These are phyloP conservation scores for Halophytophthora polymorphica DNA, from an alignment of 352 stramenopile genomes.

Conservation along the genomic window DNA sequence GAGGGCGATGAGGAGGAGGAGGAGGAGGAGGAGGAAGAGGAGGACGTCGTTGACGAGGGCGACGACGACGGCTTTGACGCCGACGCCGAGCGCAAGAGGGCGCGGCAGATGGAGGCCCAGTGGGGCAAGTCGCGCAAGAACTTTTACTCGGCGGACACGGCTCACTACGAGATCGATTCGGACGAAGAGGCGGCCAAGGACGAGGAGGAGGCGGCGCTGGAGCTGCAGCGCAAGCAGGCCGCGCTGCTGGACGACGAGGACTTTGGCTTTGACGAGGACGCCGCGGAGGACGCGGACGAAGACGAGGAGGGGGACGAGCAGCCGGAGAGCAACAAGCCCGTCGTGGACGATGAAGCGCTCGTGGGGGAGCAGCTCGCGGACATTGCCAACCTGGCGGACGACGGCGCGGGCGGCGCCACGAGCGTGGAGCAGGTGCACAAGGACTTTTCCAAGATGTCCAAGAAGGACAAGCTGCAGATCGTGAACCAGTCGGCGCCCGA, in stretches of 20 bases:
- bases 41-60: conserved; percentile 35
- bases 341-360: conserved; percentile 66
- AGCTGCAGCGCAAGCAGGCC: conserved; percentile 82
- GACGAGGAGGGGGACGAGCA: conserved; percentile 43
- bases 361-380: conserved; percentile 72
- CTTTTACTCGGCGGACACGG: conserved; percentile 85
- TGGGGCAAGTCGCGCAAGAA: conserved; percentile 87
- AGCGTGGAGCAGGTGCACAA: conserved; percentile 75
- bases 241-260: conserved; percentile 86
- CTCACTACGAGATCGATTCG: conserved; percentile 76
- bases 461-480: conserved; percentile 86
- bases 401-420: conserved; percentile 39
- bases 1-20: conserved; percentile 45
- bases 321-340: conserved; percentile 14
- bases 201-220: conserved; percentile 79
- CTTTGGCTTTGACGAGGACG: conserved; percentile 66
- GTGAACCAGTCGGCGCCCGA: conserved; percentile 84
- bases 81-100: conserved; percentile 65
- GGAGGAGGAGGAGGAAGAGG: conserved; percentile 39
- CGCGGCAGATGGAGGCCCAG: conserved; percentile 74
- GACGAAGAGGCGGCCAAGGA: conserved; percentile 80
- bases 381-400: conserved; percentile 63
- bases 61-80: conserved; percentile 54
- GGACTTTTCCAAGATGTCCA: conserved; percentile 84
- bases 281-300: conserved; percentile 30